These are phyloP conservation scores for Eutypa lata DNA, from an alignment of 2,329 filamentous ascomycete species.

Conservation along the genomic window DNA sequence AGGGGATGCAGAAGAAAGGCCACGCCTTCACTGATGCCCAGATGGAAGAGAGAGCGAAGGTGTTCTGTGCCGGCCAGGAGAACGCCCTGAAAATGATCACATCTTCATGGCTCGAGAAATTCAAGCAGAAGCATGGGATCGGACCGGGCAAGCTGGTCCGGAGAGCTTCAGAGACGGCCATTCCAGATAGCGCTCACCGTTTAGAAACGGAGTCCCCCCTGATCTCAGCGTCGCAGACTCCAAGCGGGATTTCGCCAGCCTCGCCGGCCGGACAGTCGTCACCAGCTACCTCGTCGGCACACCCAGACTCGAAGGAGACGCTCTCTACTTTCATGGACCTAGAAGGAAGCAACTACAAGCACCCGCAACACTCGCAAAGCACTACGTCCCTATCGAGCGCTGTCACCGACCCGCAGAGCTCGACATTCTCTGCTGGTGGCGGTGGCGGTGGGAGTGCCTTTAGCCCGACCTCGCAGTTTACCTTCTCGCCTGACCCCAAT, in stretches of 20 bases:
- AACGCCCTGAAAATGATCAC: slow-evolving; percentile 69
- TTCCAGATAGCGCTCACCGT: slow-evolving; percentile 60
- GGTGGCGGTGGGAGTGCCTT: slow-evolving; percentile 51
- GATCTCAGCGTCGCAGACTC: slow-evolving; percentile 58
- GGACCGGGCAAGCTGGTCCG: slow-evolving; percentile 47
- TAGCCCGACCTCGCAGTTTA: slow-evolving; percentile 72
- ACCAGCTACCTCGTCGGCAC: slow-evolving; percentile 67
- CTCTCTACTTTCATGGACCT: slow-evolving; percentile 60
- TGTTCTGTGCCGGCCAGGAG: slow-evolving; percentile 75
- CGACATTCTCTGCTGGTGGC: slow-evolving; percentile 57
- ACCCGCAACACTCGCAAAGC: slow-evolving; percentile 60
- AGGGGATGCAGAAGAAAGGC: slow-evolving; percentile 76
- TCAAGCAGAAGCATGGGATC: slow-evolving; percentile 81
- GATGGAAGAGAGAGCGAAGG: slow-evolving; percentile 78
- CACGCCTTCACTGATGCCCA: slow-evolving; percentile 72
- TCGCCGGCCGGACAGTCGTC: slow-evolving; percentile 66
- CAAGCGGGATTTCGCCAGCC: slow-evolving; percentile 66
- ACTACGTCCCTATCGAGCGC: slow-evolving; percentile 65
- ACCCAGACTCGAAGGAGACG: slow-evolving; percentile 63
- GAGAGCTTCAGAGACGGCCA: slow-evolving; percentile 65
- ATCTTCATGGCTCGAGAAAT: slow-evolving; percentile 84
- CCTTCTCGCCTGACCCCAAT: slow-evolving; percentile 71
- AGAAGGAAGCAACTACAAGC: slow-evolving; percentile 50
- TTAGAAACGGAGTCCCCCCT: slow-evolving; percentile 52
- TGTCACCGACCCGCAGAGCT: slow-evolving; percentile 60